Conservation (phyloP, 2,329 filamentous ascomycete species). For the Pseudophaeomoniella oleicola region DNA sequence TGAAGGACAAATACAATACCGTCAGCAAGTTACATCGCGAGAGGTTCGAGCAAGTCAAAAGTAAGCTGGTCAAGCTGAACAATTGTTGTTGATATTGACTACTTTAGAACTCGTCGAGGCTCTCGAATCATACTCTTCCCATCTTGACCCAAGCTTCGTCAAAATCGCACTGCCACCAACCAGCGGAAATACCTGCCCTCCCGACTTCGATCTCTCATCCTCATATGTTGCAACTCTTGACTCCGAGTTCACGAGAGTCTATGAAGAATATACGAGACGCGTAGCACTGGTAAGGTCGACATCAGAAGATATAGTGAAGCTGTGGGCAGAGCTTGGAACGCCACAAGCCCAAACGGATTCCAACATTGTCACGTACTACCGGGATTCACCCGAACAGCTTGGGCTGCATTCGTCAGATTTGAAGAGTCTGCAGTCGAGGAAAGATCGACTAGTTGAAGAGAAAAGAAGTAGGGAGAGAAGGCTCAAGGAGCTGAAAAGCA, state of each 20-base stretch:
- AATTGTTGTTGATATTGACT: too few relatives aligned
- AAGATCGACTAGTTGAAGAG: slow-evolving; percentile 74
- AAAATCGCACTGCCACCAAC: slow-evolving; percentile 74
- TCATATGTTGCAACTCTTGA: slow-evolving; percentile 78
- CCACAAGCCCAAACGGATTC: slow-evolving; percentile 85
- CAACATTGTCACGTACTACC: slow-evolving; percentile 75
- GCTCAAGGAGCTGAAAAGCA: slow-evolving; percentile 57
- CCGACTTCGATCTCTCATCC: slow-evolving; percentile 83
- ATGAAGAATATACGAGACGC: slow-evolving; percentile 87
- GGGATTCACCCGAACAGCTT: slow-evolving; percentile 82
- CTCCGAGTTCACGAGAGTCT: slow-evolving; percentile 81
- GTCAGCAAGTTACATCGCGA: slow-evolving; percentile 75
- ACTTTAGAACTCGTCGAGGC: slow-evolving; percentile 79
- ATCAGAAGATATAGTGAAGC: slow-evolving; percentile 73
- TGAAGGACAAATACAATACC: slow-evolving; percentile 76
- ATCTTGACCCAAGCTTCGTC: slow-evolving; percentile 81
- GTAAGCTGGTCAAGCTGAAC: too few relatives aligned
- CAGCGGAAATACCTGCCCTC: slow-evolving; percentile 58
- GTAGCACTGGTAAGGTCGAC: slow-evolving; percentile 59
- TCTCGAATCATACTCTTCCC: slow-evolving; percentile 88
- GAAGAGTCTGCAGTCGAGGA: slow-evolving; percentile 52
- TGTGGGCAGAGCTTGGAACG: slow-evolving; percentile 92
- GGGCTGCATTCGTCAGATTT: slow-evolving; percentile 84
- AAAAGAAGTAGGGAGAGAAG: slow-evolving; percentile 71
- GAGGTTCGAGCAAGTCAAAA: slow-evolving; percentile 89